Evolutionary conservation across 176 grass and related monocot genomes (phyloP).

Genomic region (Oryza glumipatula): DNA sequence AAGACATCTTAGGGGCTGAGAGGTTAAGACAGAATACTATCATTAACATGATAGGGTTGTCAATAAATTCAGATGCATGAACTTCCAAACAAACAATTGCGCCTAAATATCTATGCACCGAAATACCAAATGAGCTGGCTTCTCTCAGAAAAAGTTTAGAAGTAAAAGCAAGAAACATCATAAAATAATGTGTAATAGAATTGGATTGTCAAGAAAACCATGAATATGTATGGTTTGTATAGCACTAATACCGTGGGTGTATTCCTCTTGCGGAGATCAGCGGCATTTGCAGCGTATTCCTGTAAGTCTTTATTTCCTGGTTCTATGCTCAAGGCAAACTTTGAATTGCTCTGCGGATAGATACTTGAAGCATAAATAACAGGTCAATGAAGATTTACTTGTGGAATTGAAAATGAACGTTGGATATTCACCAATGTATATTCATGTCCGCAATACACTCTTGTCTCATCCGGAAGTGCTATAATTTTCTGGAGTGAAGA

Average conservation of each 20-base stretch:
- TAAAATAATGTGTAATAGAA: conserved; percentile 27
- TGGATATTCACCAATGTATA: conserved; percentile 79
- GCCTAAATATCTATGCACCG: neutral
- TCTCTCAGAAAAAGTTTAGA: conserved; percentile 3
- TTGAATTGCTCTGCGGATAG: conserved; percentile 78
- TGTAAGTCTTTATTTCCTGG: conserved; percentile 88
- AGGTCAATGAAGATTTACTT: neutral
- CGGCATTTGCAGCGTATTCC: conserved; percentile 75
- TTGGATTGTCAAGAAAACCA: neutral
- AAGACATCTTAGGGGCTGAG: neutral
- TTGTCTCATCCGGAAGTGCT: conserved; percentile 83
- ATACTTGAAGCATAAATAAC: conserved; percentile 38
- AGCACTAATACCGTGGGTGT: conserved; percentile 76
- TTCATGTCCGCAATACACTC: conserved; percentile 94
- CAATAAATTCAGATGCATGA: neutral
- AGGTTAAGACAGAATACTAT: neutral
- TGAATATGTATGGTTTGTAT: conserved; percentile 16
- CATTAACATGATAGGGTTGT: neutral
- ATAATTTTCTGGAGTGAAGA: conserved; percentile 84
- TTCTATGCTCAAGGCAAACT: conserved; percentile 93
- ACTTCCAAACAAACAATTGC: conserved; percentile 5
- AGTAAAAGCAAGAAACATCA: conserved; percentile 32
- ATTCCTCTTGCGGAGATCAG: conserved; percentile 75
- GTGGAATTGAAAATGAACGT: conserved; percentile 24
- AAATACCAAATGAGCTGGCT: neutral